Evolutionary conservation across 805 yeast genomes (phyloP), one percentile per base, ranked within the genome.

Genomic region (Komagataella phaffii): DNA sequence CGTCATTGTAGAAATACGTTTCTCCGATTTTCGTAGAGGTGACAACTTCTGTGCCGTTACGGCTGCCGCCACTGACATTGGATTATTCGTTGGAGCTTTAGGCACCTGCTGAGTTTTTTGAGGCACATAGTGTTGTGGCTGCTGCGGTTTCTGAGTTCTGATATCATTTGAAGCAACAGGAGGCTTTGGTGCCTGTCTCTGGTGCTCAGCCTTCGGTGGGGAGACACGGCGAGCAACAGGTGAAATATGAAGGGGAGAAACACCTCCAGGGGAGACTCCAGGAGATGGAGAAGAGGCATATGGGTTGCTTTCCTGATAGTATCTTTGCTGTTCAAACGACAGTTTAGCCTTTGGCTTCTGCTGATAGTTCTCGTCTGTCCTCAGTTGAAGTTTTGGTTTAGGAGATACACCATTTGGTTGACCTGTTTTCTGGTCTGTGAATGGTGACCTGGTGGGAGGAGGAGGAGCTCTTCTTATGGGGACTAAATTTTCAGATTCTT

Each of bases 1-100:
- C n/a, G 86, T 83, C 78, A 89, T 72, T 14, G 81, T 74, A 2
- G 80, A 68, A 56, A 81, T 69, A 61, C 86, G 66, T 61, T 72
- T 71, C 62, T 79, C 79, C 21, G 30, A 21, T n/a, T 44, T 44
- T 10, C n/a, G 8, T 18, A 23, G 18, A 2, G 17, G 21, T 56
- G 58, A 17, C 47, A 49, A 8, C 52, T 54, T 18, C 49, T 45
- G 48, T 46, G 57, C 59, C 7, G 57, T 56, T 45, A 53, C 54
- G 45, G 55, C 53, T 30, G 58, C 67, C 23, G 60, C 61, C 51
- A 53, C 51, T 17, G 61, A 58, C 30, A 56, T 53, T 10, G 48
- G 48, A 19, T 48, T 43, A 44, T 46, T 44, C 21, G 36, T 24
- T 43, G 45, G 52, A 52, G 52, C 48, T 52, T 19, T 19, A 49